A percentile compares a stretch with the other conserved stretches of the same genome.
phyloP scores from a whole-genome alignment of 345 rosid species.

The Anastatica hierochuntica region DNA sequence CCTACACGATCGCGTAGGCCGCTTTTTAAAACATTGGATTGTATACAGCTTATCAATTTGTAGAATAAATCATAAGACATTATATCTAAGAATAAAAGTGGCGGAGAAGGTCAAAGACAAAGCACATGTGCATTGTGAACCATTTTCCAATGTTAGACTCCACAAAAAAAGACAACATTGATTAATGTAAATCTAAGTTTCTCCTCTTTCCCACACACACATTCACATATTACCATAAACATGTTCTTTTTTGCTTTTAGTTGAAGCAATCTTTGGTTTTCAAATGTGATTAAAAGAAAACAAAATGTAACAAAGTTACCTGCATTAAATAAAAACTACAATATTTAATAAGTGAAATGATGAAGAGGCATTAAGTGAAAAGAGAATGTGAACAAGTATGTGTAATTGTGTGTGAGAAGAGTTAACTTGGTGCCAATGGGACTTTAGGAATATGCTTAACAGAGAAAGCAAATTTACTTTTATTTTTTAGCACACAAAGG shows the following conservation, averaged over 20 bases:
- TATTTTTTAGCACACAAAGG: constrained; percentile 7
- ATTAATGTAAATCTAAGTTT: constrained; percentile 23
- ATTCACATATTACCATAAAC: constrained; percentile 28
- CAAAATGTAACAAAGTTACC: constrained; percentile 7
- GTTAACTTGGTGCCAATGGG: constrained; percentile 21
- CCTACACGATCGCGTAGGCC: too few relatives aligned
- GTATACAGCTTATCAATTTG: not conserved
- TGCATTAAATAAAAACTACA: not conserved
- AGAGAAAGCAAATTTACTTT: constrained; percentile 15
- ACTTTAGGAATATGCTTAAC: constrained; percentile 12
- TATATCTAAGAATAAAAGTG: too few relatives aligned
- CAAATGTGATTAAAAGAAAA: constrained; percentile 20
- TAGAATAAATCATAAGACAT: not conserved
- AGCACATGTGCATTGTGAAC: constrained; percentile 27
- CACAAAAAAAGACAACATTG: constrained; percentile 28
- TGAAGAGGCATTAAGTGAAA: constrained; percentile 15
- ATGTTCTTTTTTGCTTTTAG: constrained; percentile 22
- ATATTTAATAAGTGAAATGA: too few relatives aligned
- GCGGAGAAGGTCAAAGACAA: constrained; percentile 27
- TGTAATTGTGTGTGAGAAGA: constrained; percentile 23
- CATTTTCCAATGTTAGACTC: constrained; percentile 22
- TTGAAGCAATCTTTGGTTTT: constrained; percentile 25
- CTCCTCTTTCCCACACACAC: constrained; percentile 27
- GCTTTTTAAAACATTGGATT: constrained; percentile 8
- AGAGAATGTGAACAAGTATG: constrained; percentile 22